Percentiles rank a stretch among this genome's conserved stretches.
Conservation (phyloP, 768 basidiomycete genomes). For the Ramaria sp. region DNA sequence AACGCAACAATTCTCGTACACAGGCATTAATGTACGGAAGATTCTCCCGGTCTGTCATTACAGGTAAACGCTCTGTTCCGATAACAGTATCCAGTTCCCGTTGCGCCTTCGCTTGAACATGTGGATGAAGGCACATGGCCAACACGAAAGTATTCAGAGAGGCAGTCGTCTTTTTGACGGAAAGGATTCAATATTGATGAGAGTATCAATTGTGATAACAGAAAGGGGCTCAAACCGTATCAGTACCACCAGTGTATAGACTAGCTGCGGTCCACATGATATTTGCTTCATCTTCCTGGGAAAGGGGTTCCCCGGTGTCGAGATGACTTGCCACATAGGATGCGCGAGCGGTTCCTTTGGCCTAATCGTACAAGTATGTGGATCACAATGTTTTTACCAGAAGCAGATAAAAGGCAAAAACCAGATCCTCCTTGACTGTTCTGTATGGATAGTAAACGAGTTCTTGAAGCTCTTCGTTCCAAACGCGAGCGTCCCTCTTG, state of each 20-base stretch:
- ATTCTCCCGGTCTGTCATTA: constrained; percentile 14
- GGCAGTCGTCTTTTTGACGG: constrained; percentile 9
- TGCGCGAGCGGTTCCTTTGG: background rate
- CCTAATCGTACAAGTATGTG: background rate
- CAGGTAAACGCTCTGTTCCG: constrained; percentile 21
- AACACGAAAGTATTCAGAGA: constrained; percentile 17
- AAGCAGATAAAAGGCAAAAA: background rate
- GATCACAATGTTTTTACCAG: background rate
- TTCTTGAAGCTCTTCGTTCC: constrained; percentile 3
- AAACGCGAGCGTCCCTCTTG: constrained; percentile 14
- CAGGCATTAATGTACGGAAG: constrained; percentile 17
- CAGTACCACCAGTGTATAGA: background rate
- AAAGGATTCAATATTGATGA: background rate
- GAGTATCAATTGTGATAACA: background rate
- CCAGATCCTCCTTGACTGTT: background rate
- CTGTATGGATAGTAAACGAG: background rate
- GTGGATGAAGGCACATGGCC: constrained; percentile 21
- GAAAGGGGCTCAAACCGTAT: background rate
- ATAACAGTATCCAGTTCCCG: constrained; percentile 28
- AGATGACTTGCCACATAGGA: background rate
- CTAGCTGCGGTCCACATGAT: background rate
- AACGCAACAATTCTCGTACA: constrained; percentile 3
- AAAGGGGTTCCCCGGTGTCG: background rate
- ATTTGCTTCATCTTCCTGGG: background rate
- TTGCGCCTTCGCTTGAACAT: constrained; percentile 21